Conservation (phyloP, 2,329 filamentous ascomycete species). For the Tolypocladium cylindrosporum region DNA sequence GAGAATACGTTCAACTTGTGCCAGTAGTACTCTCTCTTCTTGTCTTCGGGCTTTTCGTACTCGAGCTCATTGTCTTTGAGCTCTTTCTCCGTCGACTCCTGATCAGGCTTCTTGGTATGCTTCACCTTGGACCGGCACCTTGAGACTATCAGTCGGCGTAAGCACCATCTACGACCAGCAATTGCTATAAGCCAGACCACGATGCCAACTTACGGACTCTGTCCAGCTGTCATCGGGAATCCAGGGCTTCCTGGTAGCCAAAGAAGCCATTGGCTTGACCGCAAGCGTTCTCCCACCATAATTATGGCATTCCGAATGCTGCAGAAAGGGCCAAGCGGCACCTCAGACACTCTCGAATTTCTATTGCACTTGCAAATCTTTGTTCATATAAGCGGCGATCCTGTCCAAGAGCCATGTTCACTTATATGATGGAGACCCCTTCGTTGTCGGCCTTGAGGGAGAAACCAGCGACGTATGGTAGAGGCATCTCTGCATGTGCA, state of each 20-base stretch:
- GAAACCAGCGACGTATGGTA: background rate
- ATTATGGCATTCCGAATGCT: background rate
- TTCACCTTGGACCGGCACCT: constrained; percentile 3
- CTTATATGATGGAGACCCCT: background rate
- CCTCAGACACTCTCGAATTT: background rate
- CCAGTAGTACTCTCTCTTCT: constrained; percentile 18
- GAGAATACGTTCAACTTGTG: constrained; percentile 23
- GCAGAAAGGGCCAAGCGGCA: background rate
- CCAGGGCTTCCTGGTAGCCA: background rate
- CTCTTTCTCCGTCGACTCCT: no score
- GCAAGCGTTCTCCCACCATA: background rate
- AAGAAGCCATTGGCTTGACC: background rate
- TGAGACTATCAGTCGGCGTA: background rate
- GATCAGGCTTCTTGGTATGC: background rate
- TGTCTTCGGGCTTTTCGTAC: background rate
- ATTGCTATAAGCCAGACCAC: no score
- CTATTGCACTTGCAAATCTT: background rate
- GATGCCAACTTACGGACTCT: background rate
- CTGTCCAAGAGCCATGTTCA: background rate
- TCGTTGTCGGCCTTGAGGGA: background rate
- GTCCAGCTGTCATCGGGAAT: background rate
- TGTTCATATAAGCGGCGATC: background rate
- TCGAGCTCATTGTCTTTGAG: no score
- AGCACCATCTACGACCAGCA: background rate
- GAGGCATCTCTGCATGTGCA: background rate